These are phyloP conservation scores for Bretziella fagacearum DNA, from an alignment of 2,329 filamentous ascomycete species.

Conservation along the genomic window DNA sequence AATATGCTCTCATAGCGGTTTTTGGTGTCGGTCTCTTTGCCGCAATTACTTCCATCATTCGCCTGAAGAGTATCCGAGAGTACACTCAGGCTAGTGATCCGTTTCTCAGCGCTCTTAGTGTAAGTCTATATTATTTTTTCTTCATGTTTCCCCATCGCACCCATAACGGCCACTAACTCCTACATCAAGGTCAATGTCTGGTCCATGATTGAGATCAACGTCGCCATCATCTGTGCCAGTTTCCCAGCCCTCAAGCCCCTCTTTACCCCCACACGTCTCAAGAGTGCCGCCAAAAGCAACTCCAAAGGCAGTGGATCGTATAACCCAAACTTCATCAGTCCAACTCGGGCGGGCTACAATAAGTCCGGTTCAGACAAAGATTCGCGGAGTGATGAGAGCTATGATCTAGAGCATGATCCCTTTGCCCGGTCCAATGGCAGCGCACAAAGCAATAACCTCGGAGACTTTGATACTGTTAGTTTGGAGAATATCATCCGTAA, in stretches of 20 bases:
- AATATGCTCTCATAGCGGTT: constrained; percentile 30
- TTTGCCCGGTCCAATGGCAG: background rate
- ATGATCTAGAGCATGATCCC: constrained; percentile 1
- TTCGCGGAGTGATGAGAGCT: constrained; percentile 1
- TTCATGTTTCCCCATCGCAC: constrained; percentile 15
- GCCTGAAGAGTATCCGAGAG: constrained; percentile 25
- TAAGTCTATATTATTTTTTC: constrained; percentile 17
- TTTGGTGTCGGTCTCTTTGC: constrained; percentile 27
- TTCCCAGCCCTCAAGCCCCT: constrained; percentile 34
- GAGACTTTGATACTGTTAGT: background rate
- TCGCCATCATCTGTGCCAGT: constrained; percentile 32
- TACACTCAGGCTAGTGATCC: constrained; percentile 24
- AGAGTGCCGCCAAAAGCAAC: background rate
- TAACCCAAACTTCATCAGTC: constrained; percentile 6
- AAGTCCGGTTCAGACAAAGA: constrained; percentile 8
- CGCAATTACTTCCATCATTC: constrained; percentile 23
- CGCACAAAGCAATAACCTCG: background rate
- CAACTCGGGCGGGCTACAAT: constrained; percentile 7
- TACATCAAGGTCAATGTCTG: constrained; percentile 24
- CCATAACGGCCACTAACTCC: background rate
- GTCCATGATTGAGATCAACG: constrained; percentile 32
- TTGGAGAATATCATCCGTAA: background rate
- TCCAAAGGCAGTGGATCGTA: constrained; percentile 1
- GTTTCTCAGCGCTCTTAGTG: constrained; percentile 18
- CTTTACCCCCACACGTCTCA: constrained; percentile 23